A percentile compares a stretch with the other conserved stretches of the same genome.
Conservation (phyloP, 768 basidiomycete species). For the Mycena rebaudengoi region DNA sequence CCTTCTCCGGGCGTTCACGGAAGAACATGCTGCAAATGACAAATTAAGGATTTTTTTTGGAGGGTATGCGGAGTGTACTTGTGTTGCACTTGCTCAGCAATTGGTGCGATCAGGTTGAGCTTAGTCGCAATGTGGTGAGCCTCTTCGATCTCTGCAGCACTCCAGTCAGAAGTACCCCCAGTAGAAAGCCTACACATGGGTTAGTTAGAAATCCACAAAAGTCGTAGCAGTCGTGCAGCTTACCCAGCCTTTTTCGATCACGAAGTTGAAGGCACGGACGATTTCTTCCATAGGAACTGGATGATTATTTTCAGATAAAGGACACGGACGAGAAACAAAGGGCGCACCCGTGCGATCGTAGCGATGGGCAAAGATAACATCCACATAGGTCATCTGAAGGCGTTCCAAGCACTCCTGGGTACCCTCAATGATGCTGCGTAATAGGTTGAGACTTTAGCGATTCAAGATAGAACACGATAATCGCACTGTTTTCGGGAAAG, state of each 20-base stretch:
- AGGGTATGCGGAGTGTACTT: slow-evolving; percentile 49
- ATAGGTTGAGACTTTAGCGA: neutral
- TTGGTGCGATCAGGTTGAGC: slow-evolving; percentile 72
- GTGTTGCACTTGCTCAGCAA: slow-evolving; percentile 82
- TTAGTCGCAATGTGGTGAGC: slow-evolving; percentile 74
- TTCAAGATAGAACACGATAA: neutral
- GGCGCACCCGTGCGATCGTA: slow-evolving; percentile 59
- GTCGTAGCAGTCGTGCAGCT: no score
- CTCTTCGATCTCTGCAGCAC: slow-evolving; percentile 72
- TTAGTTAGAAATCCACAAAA: no score
- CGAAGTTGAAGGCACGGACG: slow-evolving; percentile 82
- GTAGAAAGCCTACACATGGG: slow-evolving; percentile 53
- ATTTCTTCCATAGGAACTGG: slow-evolving; percentile 77
- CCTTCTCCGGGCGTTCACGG: slow-evolving; percentile 83
- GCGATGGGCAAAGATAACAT: slow-evolving; percentile 77
- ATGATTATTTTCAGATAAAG: neutral
- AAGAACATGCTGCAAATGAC: slow-evolving; percentile 68
- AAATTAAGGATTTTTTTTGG: neutral
- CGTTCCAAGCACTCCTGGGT: slow-evolving; percentile 70
- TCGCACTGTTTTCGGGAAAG: slow-evolving; percentile 67
- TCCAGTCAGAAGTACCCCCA: slow-evolving; percentile 87
- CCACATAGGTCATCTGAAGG: slow-evolving; percentile 78
- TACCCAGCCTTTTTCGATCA: slow-evolving; percentile 75
- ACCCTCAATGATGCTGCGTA: slow-evolving; percentile 77
- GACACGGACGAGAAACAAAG: neutral